These are phyloP conservation scores for Puccinia triticina DNA, from an alignment of 1,284 basidiomycete genomes.

Conservation along the genomic window DNA sequence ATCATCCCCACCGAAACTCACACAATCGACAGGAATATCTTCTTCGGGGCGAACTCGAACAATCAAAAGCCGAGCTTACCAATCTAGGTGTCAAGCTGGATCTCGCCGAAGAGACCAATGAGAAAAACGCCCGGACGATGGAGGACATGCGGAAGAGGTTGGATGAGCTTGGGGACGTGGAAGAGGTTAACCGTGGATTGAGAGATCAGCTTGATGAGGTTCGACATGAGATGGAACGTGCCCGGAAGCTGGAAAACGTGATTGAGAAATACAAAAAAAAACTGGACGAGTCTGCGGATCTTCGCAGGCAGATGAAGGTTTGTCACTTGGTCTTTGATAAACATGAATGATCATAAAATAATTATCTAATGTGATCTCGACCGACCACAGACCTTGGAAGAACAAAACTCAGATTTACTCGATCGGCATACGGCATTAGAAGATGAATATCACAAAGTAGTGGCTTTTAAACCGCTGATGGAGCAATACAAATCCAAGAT, in stretches of 20 bases:
- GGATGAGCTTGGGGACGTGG: conserved; percentile 78
- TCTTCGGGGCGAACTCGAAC: conserved; percentile 68
- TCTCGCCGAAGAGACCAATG: conserved; percentile 33
- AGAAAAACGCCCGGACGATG: conserved; percentile 7
- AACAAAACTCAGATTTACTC: conserved; percentile 85
- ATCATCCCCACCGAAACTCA: conserved; percentile 64
- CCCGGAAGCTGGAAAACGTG: conserved; percentile 92
- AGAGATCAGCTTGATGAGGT: conserved; percentile 95
- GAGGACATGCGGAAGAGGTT: conserved; percentile 60
- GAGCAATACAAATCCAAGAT: conserved; percentile 91
- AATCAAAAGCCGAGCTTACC: conserved; percentile 72
- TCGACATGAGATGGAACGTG: conserved; percentile 78
- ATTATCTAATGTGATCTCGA: not conserved
- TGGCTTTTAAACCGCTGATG: conserved; percentile 82
- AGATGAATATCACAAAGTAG: conserved; percentile 83
- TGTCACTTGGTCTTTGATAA: conserved; percentile 51
- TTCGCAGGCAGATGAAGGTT: conserved; percentile 82
- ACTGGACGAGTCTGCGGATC: conserved; percentile 86
- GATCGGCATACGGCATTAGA: conserved; percentile 88
- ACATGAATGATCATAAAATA: not conserved
- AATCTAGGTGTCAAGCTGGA: conserved; percentile 61
- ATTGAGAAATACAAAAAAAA: conserved; percentile 99
- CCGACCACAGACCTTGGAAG: conserved; percentile 72
- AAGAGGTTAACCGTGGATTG: conserved; percentile 74
- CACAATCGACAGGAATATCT: conserved; percentile 68